phyloP scores from a whole-genome alignment of 2,329 filamentous ascomycete species.

The Nannizziopsis arthrosporioides region DNA sequence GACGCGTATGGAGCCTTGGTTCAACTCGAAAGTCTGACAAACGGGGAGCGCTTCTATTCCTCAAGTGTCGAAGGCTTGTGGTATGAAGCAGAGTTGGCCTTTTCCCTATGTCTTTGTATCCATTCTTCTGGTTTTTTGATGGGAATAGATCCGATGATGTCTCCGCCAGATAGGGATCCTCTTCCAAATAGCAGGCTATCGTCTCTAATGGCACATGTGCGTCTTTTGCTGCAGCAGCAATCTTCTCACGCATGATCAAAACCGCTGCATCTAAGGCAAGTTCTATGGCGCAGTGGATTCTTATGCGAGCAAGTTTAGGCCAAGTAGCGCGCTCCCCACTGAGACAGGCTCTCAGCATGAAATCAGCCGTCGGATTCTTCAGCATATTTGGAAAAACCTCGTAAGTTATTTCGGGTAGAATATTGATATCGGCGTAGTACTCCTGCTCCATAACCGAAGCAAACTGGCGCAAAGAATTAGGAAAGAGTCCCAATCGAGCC shows the following conservation, averaged over 20 bases:
- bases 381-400: slow-evolving; percentile 65
- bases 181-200: neutral
- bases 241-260: slow-evolving; percentile 18
- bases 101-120: neutral
- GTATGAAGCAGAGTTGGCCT: neutral
- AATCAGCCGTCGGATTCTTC: slow-evolving; percentile 72
- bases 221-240: slow-evolving; percentile 1
- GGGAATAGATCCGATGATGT: neutral
- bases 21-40: neutral
- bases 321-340: slow-evolving; percentile 79
- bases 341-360: slow-evolving; percentile 68
- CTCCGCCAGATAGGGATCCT: neutral
- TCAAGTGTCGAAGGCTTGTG: neutral
- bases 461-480: slow-evolving; percentile 65
- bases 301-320: slow-evolving; percentile 75
- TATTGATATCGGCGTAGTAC: slow-evolving; percentile 92
- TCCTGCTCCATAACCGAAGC: slow-evolving; percentile 75
- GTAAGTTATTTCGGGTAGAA: slow-evolving; percentile 66
- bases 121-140: neutral
- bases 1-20: neutral
- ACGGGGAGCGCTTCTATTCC: neutral
- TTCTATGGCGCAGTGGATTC: slow-evolving; percentile 81
- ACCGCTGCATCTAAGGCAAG: slow-evolving; percentile 50
- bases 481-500: slow-evolving; percentile 67
- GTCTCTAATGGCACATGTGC: slow-evolving; percentile 3